These are phyloP conservation scores for Adiantum capillusveneris DNA, from an alignment of 75 land plant species.

Conservation along the genomic window DNA sequence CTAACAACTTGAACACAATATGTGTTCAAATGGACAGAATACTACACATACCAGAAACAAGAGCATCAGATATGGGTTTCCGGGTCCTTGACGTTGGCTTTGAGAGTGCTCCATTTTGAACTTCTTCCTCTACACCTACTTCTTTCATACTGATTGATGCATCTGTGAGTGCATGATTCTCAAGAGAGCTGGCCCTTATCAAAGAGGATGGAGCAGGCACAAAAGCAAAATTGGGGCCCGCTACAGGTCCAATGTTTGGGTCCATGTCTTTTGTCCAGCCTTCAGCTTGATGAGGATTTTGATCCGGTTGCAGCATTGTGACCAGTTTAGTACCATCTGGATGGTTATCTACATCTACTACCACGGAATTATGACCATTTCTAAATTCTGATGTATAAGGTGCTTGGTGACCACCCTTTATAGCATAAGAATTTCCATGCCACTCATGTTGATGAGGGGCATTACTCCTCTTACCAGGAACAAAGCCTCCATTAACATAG, in stretches of 20 bases:
- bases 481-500: neutral
- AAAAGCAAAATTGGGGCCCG: neutral
- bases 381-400: no score
- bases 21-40: no score
- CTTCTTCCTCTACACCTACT: neutral
- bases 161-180: neutral
- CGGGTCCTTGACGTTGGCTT: constrained; percentile 16
- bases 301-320: neutral
- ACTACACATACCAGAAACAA: neutral
- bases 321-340: no score
- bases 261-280: neutral
- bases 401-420: neutral
- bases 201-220: neutral
- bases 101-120: constrained; percentile 1
- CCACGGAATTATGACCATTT: no score
- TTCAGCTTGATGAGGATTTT: neutral
- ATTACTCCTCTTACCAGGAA: constrained; percentile 2
- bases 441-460: neutral
- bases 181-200: neutral
- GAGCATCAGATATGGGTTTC: constrained; percentile 30
- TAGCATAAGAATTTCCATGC: neutral
- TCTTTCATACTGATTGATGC: neutral
- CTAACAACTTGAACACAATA: no score
- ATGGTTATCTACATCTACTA: no score
- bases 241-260: neutral